These are phyloP conservation scores for Crassisporium funariophilum DNA, from an alignment of 768 basidiomycete species.

Conservation along the genomic window DNA sequence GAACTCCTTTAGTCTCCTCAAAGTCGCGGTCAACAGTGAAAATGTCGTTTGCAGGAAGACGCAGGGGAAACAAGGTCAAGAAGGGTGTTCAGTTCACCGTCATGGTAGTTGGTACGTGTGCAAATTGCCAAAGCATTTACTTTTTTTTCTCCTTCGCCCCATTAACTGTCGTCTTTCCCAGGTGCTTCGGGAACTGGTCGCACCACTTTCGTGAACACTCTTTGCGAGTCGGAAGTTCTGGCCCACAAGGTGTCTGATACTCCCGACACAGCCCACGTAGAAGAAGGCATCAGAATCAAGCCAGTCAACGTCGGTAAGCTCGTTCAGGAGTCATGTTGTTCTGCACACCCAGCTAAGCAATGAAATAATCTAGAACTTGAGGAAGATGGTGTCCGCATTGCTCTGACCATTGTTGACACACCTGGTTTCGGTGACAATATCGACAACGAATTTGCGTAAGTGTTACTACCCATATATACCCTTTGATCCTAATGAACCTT, in stretches of 20 bases:
- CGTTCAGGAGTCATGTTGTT: slow-evolving; percentile 3
- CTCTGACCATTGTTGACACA: slow-evolving; percentile 97
- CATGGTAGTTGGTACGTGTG: slow-evolving; percentile 92
- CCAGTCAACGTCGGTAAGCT: slow-evolving; percentile 88
- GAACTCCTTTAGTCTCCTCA: slow-evolving; percentile 22
- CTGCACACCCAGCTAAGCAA: slow-evolving; percentile 7
- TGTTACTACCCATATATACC: too few relatives aligned
- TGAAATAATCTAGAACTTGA: slow-evolving; percentile 72
- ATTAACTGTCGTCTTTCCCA: slow-evolving; percentile 36
- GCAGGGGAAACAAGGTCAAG: slow-evolving; percentile 93
- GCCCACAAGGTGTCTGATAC: slow-evolving; percentile 83
- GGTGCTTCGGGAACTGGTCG: slow-evolving; percentile 97
- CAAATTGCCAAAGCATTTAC: slow-evolving; percentile 9
- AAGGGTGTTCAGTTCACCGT: slow-evolving; percentile 98
- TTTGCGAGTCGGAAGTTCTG: slow-evolving; percentile 94
- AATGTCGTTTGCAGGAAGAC: slow-evolving; percentile 87
- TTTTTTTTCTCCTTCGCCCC: slow-evolving; percentile 19
- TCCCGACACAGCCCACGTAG: slow-evolving; percentile 89
- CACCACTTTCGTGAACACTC: slow-evolving; percentile 99
- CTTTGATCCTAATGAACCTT: too few relatives aligned
- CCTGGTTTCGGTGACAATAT: slow-evolving; percentile 99
- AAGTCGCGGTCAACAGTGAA: slow-evolving; percentile 25
- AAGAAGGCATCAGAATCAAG: slow-evolving; percentile 94
- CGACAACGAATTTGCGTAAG: slow-evolving; percentile 97
- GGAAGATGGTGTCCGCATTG: slow-evolving; percentile 97